These are phyloP conservation scores for Lenzites betulinus DNA, from an alignment of 768 basidiomycete genomes.

Conservation along the genomic window DNA sequence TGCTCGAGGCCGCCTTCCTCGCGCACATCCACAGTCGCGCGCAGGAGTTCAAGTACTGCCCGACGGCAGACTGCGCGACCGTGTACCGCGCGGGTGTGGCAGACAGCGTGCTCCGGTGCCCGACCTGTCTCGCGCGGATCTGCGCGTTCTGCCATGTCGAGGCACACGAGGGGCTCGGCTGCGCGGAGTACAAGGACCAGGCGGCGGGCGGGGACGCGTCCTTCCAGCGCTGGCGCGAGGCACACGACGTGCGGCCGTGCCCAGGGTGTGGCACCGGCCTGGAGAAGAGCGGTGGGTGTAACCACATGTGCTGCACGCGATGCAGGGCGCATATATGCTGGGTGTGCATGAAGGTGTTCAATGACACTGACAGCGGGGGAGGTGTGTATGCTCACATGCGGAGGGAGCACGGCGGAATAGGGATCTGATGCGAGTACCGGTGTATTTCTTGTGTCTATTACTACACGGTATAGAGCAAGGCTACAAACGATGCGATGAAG, in stretches of 20 bases:
- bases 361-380: constrained; percentile 19
- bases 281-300: constrained; percentile 42
- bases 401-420: constrained; percentile 31
- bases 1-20: constrained; percentile 47
- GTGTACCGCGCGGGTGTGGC: constrained; percentile 40
- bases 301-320: constrained; percentile 43
- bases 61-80: constrained; percentile 50
- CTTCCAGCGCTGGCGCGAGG: constrained; percentile 30
- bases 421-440: not conserved
- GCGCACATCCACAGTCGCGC: constrained; percentile 43
- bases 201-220: constrained; percentile 15
- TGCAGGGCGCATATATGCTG: not conserved
- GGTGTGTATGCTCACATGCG: constrained; percentile 39
- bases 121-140: constrained; percentile 37
- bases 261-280: constrained; percentile 38
- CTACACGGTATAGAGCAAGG: not conserved
- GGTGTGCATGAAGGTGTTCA: constrained; percentile 37
- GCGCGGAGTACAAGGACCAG: constrained; percentile 30
- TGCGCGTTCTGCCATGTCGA: constrained; percentile 41
- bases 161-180: constrained; percentile 45
- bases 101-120: constrained; percentile 38
- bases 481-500: not conserved
- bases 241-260: constrained; percentile 38
- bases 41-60: constrained; percentile 54
- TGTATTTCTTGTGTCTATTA: not conserved